Evolutionary conservation across 2,329 filamentous ascomycete species (phyloP), one percentile per base, ranked within the genome.

Genomic region (Exophiala viscosa): DNA sequence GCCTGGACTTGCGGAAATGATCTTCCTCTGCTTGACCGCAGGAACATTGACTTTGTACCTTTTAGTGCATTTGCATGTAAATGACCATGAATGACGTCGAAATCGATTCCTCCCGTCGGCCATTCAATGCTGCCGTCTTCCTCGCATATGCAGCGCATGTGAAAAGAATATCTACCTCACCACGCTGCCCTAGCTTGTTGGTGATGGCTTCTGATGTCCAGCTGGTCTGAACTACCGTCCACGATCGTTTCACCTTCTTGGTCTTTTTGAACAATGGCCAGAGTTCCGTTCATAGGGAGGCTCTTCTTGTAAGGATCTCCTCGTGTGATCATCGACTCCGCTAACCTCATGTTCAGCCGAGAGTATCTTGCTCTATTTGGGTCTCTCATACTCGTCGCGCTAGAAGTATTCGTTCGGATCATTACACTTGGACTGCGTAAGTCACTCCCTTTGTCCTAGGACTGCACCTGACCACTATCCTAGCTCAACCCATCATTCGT

Each of bases 351-450:
- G 35, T 51, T 28, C 55, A 90, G 87, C 70, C 80, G 80, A 70
- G 91, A 99, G 74, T 97, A 97, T 73, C 73, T 95, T 58, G 90
- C 91, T 35, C 82, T 99, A 39, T 72, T 93, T 42, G 84, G 85
- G 50, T 97, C 92, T 6, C 87, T 97, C 65, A 65, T 89, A 47
- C 81, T 99, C 34, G 85, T 97, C 53, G 79, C 83, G 42, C 78
- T 96, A 60, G 93, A 99, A 70, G 84, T 85, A 51, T 66, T 95
- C 55, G 86, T 96, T 64, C 85, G 92, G 63, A 76, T 95, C 53
- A 82, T 96, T 57, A 97, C 93, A 1, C 81, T 96, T 57, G 88
- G 89, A 33, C 80, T 99, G 38, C 93, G 87, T 91, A 74, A 68
- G 86, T 74, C 45, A 39, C 36, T 15, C 52, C 23, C 32, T 28